These are phyloP conservation scores for Nicotiana sylvestris DNA, from an alignment of 257 asterid species.

Conservation along the genomic window DNA sequence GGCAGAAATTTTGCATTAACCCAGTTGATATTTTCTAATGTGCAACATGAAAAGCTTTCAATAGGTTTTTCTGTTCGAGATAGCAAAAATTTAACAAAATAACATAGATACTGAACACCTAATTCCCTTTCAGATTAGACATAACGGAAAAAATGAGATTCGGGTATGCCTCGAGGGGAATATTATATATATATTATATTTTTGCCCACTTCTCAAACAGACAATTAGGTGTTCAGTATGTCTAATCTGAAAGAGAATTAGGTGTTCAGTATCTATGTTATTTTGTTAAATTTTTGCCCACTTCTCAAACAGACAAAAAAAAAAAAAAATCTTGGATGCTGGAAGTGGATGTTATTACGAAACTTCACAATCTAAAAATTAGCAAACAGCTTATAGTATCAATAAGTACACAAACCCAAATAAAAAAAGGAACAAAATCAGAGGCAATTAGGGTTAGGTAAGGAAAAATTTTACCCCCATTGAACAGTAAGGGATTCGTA, in stretches of 20 bases:
- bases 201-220: not conserved
- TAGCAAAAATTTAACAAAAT: not conserved
- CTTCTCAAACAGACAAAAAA: too few species aligned
- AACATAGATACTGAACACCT: not conserved
- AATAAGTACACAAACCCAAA: not conserved
- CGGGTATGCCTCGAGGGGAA: not conserved
- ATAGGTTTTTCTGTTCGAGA: not conserved
- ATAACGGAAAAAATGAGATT: too few species aligned
- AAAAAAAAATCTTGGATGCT: not conserved
- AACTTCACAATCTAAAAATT: not conserved
- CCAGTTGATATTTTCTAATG: not conserved
- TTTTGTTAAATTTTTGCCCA: not conserved
- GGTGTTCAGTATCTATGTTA: not conserved
- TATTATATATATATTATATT: not conserved
- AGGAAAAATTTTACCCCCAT: constrained; percentile 11
- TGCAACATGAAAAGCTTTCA: not conserved
- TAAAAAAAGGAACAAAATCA: not conserved
- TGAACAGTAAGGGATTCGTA: constrained; percentile 20
- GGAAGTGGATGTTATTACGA: not conserved
- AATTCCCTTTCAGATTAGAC: not conserved
- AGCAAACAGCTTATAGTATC: not conserved
- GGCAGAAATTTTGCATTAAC: not conserved
- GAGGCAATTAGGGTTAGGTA: not conserved
- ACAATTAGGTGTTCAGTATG: not conserved
- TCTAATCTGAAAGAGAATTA: not conserved